phyloP scores from a whole-genome alignment of 257 asterid genomes.

The Solanum microdontum region DNA sequence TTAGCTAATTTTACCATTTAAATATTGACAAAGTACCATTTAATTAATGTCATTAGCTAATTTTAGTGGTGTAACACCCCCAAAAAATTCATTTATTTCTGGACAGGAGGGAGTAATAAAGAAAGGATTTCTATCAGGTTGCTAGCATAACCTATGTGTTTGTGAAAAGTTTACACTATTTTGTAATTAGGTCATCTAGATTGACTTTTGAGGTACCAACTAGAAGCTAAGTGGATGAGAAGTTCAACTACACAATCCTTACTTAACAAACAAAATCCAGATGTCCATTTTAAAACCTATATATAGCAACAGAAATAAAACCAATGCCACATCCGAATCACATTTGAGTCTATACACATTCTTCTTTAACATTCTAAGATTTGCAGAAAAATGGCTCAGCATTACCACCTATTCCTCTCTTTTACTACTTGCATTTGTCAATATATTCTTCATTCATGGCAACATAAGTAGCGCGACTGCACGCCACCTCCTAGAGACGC shows the following conservation, averaged over 20 bases:
- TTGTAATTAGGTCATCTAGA: background rate
- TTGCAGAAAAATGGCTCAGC: background rate
- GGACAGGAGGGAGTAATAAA: background rate
- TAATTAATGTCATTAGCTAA: background rate
- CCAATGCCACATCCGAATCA: background rate
- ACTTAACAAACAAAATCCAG: constrained; percentile 3
- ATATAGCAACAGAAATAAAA: background rate
- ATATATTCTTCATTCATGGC: constrained; percentile 1
- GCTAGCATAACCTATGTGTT: background rate
- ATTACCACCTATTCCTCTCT: background rate
- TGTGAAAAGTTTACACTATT: background rate
- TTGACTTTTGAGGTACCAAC: background rate
- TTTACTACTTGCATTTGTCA: background rate
- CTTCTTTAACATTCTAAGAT: background rate
- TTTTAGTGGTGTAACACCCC: background rate
- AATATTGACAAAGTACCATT: background rate
- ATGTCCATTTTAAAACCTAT: constrained; percentile 5
- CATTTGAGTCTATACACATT: background rate
- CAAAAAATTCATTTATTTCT: background rate
- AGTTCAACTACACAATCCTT: constrained; percentile 13
- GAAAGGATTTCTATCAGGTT: background rate
- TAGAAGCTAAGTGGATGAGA: constrained; percentile 1
- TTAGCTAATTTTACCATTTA: background rate
- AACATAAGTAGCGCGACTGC: background rate
- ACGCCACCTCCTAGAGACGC: constrained; percentile 15